Evolutionary conservation across 495 filamentous ascomycete genomes (phyloP).

Genomic region (Trichoderma erinaceum): DNA sequence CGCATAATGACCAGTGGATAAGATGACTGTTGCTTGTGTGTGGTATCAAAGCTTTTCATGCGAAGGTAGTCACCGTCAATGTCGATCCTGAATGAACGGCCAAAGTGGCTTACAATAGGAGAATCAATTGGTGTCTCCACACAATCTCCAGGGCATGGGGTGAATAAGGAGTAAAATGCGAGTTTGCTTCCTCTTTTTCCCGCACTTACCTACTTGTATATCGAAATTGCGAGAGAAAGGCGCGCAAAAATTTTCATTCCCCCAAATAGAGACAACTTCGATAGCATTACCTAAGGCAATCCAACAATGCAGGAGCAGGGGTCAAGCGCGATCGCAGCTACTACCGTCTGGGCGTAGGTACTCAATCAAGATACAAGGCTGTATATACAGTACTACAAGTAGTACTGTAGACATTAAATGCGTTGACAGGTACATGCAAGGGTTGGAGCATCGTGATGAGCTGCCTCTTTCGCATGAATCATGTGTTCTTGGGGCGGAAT

Average conservation of each 20-base stretch:
- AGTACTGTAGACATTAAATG: too few relatives aligned
- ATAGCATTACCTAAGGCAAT: neutral
- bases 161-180: neutral
- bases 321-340: neutral
- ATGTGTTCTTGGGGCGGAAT: too few relatives aligned
- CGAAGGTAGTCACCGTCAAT: neutral
- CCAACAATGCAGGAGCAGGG: neutral
- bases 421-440: too few relatives aligned
- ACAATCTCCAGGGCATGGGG: neutral
- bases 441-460: too few relatives aligned
- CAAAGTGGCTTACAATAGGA: neutral
- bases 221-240: neutral
- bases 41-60: too few relatives aligned
- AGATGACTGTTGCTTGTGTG: too few relatives aligned
- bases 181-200: neutral
- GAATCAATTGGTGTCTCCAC: neutral
- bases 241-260: neutral
- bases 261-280: neutral
- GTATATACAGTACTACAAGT: too few relatives aligned
- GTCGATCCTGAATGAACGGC: neutral
- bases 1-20: too few relatives aligned
- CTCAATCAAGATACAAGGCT: neutral
- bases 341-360: neutral
- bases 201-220: neutral
- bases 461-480: too few relatives aligned